Evolutionary conservation across 2,329 filamentous ascomycete species (phyloP), one percentile per base, ranked within the genome.

Genomic region (Penicillium decumbens): DNA sequence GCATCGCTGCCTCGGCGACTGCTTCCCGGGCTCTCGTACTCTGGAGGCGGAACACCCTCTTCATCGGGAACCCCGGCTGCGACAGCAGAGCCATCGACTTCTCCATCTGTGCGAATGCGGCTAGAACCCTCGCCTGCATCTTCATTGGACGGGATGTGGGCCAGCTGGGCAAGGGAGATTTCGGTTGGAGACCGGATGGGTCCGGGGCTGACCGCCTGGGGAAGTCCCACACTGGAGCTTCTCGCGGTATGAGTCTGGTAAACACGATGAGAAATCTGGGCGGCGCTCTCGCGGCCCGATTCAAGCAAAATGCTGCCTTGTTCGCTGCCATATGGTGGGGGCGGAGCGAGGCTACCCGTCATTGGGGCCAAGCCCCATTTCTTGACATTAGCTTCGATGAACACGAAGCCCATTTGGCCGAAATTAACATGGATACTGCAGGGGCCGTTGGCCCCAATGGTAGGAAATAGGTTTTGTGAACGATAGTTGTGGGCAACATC

Each of bases 351-450:
- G 64, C 89, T 95, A 51, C 93, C 93, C 1, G 89, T 96, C 80
- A 95, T 95, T 4, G 93, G 93, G 41, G 93, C 93, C 47, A 98
- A 77, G 1, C 93, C 93, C 93, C 93, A 98, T 77, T 97, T 98
- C 82, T 98, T 98, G 53, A 98, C 93, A 64, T 98, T 98, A 54
- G 92, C 93, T 72, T 98, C 93, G 61, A 98, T 97, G 66, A 97
- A 98, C 42, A 98, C 93, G 66, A 97, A 98, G 29, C 93, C 93
- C 65, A 93, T 89, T 69, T 98, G 93, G 6, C 93, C 93, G 68
- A 98, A 95, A 70, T 98, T 98, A 66, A 97, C 93, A 67, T 98
- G 92, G 1, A 98, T 82, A 28, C 85, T 85, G 63, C 89, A 91
- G 13, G 93, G 93, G 0, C 93, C 93, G 65, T 93, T 96, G 49